Base-by-base conservation (phyloP, 208 protist genomes). In the Trypanosoma scelopori region DNA sequence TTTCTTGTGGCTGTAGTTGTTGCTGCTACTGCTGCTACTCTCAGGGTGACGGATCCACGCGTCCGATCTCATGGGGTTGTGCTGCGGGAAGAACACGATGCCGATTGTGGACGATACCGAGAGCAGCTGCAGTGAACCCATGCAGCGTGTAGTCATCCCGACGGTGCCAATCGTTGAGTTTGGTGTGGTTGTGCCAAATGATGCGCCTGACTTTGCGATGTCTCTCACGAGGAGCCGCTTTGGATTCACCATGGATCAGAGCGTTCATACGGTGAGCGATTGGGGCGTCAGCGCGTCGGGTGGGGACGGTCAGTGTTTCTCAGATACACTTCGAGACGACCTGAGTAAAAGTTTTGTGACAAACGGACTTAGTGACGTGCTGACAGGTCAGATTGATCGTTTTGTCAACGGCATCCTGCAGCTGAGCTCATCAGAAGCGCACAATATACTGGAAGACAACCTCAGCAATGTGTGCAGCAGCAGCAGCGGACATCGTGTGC, bases 281-380 rank as follows among this genome's bases (percentile, higher is more conserved):
- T 65, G 18, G 18, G 61, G 52, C 25, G 15, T 39, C 13, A 61
- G 6, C 41, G 0, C 47, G n/a, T 5, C 51, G 2, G 60, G 66
- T 49, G 12, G 5, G 7, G 0, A 13, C 23, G 28, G 47, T 16
- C 58, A 48, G 4, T 41, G 16, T 50, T 9, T 67, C 13, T 61
- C 60, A 22, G 35, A 13, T 23, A 57, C 84, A 9, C 48, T 81
- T 41, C 77, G 78, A n/a, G 82, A 87, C 43, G 66, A 75, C 20
- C 15, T 25, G 15, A 46, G 47, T 48, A 53, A 30, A 16, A 82
- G 70, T 63, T 59, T 80, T 15, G 37, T 93, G 55, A 91, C 87
- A 15, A 94, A 94, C 67, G 80, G 79, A 60, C 77, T 86, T 53
- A 56, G 59, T 55, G 78, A 88, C 30, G 84, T 94, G 25, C 69